Base-by-base conservation (phyloP, 352 stramenopile genomes). In the Plasmopara muralis region DNA sequence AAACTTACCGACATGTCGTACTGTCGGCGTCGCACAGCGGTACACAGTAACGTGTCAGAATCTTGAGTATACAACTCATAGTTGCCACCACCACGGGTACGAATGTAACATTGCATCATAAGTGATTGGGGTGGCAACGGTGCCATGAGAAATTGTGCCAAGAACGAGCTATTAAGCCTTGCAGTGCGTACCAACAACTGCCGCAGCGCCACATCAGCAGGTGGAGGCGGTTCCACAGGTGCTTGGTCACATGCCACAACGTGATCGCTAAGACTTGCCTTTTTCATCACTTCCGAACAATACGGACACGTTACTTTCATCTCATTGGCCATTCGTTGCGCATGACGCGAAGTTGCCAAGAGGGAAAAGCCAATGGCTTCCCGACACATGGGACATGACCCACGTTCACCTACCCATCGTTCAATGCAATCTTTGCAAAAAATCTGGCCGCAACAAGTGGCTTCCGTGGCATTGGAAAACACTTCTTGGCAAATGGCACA, bases 1-100 rank as follows among this genome's bases (percentile, higher is more conserved):
- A 92, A 92, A 47, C 74, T 92, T 49, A 92, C 81, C 47, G 77
- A 89, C 82, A 92, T 92, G 66, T 92, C 82, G 62, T 89, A 89
- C 68, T 92, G 82, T 25, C 82, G 78, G 43, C 79, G 78, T 40
- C 82, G 78, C 43, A 89, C 77, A 0, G 82, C 82, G 10, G 82
- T 87, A 57, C 76, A 87, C 47, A 92, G 53, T 18, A 92, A 59
- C 12, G 69, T 84, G 68, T 92, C 70, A 4, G 66, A 86, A 61
- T 92, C 77, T 47, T 89, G 82, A 25, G 82, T 92, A 69, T 87
- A 92, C 18, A 92, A 57, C 58, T 92, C 82, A 68, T 92, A 92
- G 62, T 86, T 85, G 59, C 82, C 82, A 18, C 78, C 77, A 30
- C 82, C 79, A 4, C 77, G 78, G 9, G 82, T 89, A 53, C 82